Evolutionary conservation across 805 yeast genomes (phyloP).

Genomic region (Groenewaldozyma tartarivorans): DNA sequence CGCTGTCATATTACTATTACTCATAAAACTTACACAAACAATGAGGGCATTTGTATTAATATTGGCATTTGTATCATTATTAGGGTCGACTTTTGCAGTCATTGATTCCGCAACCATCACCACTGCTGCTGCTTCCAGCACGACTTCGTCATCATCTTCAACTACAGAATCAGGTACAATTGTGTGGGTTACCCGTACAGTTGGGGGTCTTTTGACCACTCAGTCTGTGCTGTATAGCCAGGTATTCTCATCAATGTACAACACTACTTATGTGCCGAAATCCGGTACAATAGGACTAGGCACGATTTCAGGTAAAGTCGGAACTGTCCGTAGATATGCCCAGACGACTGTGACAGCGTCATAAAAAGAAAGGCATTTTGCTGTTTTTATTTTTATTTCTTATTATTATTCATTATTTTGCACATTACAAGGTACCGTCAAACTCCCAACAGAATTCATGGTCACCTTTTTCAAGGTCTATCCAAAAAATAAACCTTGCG

Average conservation of each 20-base stretch:
- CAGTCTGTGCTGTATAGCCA: conserved; percentile 36
- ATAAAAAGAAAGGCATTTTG: no score
- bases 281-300: conserved; percentile 77
- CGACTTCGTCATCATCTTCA: conserved; percentile 5
- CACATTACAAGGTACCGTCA: no score
- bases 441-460: no score
- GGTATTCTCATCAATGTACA: conserved; percentile 28
- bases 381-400: not conserved
- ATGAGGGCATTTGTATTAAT: no score
- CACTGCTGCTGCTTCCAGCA: conserved; percentile 6
- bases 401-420: no score
- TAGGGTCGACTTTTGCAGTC: conserved; percentile 3
- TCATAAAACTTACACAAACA: no score
- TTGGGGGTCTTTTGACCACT: conserved; percentile 25
- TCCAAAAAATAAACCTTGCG: conserved; percentile 14
- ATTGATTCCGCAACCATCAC: conserved; percentile 10
- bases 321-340: conserved; percentile 25
- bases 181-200: conserved; percentile 17
- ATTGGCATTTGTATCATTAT: no score
- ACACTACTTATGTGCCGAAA: conserved; percentile 37
- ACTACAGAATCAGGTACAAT: conserved; percentile 11
- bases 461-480: no score
- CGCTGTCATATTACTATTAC: no score
- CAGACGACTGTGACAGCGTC: not conserved
- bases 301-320: conserved; percentile 55